A percentile compares a stretch with the other conserved stretches of the same genome.
Conservation (phyloP, 768 basidiomycete genomes). For the Clitopilus passeckerianus region DNA sequence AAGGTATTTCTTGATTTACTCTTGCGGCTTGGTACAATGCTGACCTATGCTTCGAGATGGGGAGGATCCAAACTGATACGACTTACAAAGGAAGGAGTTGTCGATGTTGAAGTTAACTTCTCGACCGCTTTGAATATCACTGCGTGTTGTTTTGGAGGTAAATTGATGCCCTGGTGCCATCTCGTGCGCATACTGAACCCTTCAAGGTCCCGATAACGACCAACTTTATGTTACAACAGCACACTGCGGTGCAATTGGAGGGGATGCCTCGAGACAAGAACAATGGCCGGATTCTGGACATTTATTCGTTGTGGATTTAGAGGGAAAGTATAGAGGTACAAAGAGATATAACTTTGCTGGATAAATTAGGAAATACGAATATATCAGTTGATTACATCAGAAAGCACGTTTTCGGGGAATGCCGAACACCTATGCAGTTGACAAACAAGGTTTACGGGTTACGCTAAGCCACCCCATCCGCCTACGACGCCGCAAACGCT, state of each 20-base stretch:
- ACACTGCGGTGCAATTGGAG: conserved; percentile 56
- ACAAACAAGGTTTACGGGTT: conserved; percentile 34
- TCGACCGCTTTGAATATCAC: conserved; percentile 63
- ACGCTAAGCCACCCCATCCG: conserved; percentile 36
- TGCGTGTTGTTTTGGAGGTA: conserved; percentile 68
- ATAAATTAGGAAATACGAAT: conserved; percentile 10
- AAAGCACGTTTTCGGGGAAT: conserved; percentile 20
- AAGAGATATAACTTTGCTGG: conserved; percentile 27
- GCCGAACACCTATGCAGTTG: conserved; percentile 43
- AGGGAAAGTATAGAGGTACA: conserved; percentile 36
- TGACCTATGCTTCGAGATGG: conserved; percentile 38
- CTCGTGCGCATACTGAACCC: not conserved
- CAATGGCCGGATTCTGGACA: conserved; percentile 53
- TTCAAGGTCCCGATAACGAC: conserved; percentile 51
- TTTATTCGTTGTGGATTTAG: conserved; percentile 46
- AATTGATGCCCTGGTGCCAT: conserved; percentile 5
- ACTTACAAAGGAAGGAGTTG: conserved; percentile 45
- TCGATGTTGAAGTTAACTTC: conserved; percentile 54
- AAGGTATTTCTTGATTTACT: conserved; percentile 20
- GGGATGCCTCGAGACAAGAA: conserved; percentile 42
- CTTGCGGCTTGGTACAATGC: not conserved
- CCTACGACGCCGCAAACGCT: conserved; percentile 37
- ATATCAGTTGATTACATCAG: not conserved
- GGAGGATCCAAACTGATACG: conserved; percentile 57
- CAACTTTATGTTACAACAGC: conserved; percentile 60